A percentile compares a stretch with the other conserved stretches of the same genome.
Conservation (phyloP, 768 basidiomycete species). For the Tricholoma terreum region DNA sequence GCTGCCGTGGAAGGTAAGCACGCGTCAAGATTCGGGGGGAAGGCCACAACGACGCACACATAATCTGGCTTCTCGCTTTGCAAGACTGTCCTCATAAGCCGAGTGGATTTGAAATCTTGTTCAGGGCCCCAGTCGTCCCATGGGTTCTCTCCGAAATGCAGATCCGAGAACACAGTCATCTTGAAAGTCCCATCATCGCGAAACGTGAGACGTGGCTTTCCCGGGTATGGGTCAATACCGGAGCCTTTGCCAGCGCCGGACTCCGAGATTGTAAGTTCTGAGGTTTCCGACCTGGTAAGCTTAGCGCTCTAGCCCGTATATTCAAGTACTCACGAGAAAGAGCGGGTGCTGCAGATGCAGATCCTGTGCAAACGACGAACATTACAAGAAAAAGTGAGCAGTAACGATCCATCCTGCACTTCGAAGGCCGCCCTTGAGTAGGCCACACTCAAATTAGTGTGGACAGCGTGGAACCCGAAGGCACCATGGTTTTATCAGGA, state of each 20-base stretch:
- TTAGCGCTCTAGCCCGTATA: neutral
- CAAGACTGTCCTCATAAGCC: constrained; percentile 56
- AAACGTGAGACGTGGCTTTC: constrained; percentile 51
- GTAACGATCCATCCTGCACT: neutral
- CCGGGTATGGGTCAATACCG: constrained; percentile 36
- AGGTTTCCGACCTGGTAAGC: neutral
- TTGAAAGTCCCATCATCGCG: constrained; percentile 62
- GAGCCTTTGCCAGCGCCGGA: neutral
- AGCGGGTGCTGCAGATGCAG: neutral
- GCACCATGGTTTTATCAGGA: too few species aligned
- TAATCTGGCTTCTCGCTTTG: constrained; percentile 62
- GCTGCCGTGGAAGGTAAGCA: constrained; percentile 27
- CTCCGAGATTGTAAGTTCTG: constrained; percentile 4
- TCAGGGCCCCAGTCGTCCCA: constrained; percentile 65
- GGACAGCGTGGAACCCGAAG: too few species aligned
- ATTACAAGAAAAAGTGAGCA: neutral
- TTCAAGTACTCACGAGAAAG: neutral
- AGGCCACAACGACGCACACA: constrained; percentile 42
- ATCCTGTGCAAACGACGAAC: neutral
- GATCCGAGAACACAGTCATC: constrained; percentile 69
- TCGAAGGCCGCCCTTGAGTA: too few species aligned
- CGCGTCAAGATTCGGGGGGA: constrained; percentile 1
- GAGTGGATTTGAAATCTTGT: constrained; percentile 62
- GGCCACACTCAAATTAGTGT: too few species aligned
- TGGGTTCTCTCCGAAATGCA: constrained; percentile 76